Conservation (phyloP, 768 basidiomycete genomes). For the Dioszegia aurantiaca region DNA sequence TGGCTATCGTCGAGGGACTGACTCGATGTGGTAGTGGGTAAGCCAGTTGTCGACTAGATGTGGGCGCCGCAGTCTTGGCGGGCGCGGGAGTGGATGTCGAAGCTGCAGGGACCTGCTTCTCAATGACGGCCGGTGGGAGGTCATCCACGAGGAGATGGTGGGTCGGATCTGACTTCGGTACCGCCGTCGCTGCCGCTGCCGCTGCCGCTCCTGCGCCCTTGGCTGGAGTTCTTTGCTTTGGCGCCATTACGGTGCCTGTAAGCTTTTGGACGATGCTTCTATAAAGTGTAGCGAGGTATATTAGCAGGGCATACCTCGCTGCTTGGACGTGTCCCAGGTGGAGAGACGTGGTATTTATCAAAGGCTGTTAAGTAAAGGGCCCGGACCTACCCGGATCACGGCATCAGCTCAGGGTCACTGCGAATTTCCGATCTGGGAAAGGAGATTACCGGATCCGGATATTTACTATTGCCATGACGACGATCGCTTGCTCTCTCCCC, state of each 20-base stretch:
- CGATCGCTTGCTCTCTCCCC: not conserved
- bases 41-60: conserved; percentile 25
- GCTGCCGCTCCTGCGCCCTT: not conserved
- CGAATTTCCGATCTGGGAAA: too few species aligned
- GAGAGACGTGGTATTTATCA: not conserved
- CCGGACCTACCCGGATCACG: too few species aligned
- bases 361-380: too few species aligned
- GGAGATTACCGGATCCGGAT: too few species aligned
- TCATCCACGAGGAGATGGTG: conserved; percentile 18
- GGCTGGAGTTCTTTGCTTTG: conserved; percentile 16
- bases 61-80: not conserved
- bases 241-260: conserved; percentile 13
- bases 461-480: too few species aligned
- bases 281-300: not conserved
- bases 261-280: not conserved
- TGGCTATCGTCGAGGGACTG: conserved; percentile 62
- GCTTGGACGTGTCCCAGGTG: not conserved
- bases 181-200: not conserved
- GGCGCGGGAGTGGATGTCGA: not conserved
- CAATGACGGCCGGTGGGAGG: not conserved
- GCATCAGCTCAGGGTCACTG: too few species aligned
- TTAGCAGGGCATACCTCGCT: not conserved
- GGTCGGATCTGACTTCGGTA: conserved; percentile 16
- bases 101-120: conserved; percentile 2
- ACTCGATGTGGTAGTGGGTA: conserved; percentile 48